Conservation (phyloP, 2,329 filamentous ascomycete genomes). For the Hymenoscyphus scutula region DNA sequence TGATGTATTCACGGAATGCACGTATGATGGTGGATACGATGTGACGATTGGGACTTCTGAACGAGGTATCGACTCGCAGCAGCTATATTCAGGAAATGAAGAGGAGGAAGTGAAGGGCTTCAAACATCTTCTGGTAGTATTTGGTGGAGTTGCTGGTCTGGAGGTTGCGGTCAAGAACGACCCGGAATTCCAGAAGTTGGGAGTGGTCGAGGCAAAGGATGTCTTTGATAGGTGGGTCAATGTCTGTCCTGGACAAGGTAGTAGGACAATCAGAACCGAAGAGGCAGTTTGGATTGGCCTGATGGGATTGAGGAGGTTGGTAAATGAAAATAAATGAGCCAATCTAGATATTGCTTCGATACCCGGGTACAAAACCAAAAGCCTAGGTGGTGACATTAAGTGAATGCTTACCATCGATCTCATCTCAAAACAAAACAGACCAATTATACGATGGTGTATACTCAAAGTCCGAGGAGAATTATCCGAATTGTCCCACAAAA, state of each 20-base stretch:
- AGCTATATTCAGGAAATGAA: conserved; percentile 30
- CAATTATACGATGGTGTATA: background rate
- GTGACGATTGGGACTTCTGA: conserved; percentile 81
- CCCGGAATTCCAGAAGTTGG: conserved; percentile 50
- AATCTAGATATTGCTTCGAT: background rate
- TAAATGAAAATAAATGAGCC: conserved; percentile 36
- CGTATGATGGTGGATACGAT: conserved; percentile 76
- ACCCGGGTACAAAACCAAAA: background rate
- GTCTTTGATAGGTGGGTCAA: conserved; percentile 86
- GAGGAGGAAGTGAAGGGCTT: conserved; percentile 44
- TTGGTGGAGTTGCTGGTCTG: conserved; percentile 77
- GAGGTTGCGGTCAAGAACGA: conserved; percentile 71
- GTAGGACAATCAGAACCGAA: conserved; percentile 77
- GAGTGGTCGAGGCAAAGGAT: conserved; percentile 62
- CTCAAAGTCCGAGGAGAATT: background rate
- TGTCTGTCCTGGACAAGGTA: conserved; percentile 75
- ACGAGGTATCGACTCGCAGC: conserved; percentile 51
- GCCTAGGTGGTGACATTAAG: background rate
- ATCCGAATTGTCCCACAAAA: no score
- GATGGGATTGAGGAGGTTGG: conserved; percentile 61
- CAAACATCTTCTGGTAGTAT: conserved; percentile 73
- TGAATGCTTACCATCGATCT: background rate
- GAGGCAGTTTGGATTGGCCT: conserved; percentile 79
- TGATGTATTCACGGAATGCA: conserved; percentile 72
- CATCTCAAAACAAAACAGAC: background rate